These are phyloP conservation scores for Salix dunnii DNA, from an alignment of 345 rosid species.

Conservation along the genomic window DNA sequence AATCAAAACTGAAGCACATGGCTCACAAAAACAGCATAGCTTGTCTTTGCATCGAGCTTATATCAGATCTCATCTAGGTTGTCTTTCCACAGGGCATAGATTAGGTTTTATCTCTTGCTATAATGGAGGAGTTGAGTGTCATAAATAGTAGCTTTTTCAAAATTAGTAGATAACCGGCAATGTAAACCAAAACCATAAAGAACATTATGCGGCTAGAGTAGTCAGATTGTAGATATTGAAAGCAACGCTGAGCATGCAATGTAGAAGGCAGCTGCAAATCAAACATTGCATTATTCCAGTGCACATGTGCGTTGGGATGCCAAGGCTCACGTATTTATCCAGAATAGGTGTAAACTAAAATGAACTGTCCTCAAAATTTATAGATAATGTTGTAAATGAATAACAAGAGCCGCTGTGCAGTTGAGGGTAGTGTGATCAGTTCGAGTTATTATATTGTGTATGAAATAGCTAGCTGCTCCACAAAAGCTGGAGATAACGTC, in stretches of 20 bases:
- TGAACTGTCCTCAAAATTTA: neutral
- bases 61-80: neutral
- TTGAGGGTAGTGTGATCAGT: neutral
- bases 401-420: neutral
- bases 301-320: neutral
- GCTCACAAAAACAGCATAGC: too few species aligned
- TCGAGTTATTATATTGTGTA: neutral
- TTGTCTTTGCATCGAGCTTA: neutral
- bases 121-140: neutral
- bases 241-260: neutral
- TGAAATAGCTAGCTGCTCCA: neutral
- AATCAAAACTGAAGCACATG: neutral
- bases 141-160: too few species aligned
- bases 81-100: neutral
- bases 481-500: neutral
- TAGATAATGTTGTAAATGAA: neutral
- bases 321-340: neutral
- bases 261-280: neutral
- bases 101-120: neutral
- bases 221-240: too few species aligned
- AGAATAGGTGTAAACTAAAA: neutral
- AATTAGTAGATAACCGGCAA: too few species aligned
- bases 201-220: too few species aligned
- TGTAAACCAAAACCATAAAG: too few species aligned
- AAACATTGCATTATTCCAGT: too few species aligned